phyloP scores from a whole-genome alignment of 768 basidiomycete genomes.

The Melanogaster broomeanus region DNA sequence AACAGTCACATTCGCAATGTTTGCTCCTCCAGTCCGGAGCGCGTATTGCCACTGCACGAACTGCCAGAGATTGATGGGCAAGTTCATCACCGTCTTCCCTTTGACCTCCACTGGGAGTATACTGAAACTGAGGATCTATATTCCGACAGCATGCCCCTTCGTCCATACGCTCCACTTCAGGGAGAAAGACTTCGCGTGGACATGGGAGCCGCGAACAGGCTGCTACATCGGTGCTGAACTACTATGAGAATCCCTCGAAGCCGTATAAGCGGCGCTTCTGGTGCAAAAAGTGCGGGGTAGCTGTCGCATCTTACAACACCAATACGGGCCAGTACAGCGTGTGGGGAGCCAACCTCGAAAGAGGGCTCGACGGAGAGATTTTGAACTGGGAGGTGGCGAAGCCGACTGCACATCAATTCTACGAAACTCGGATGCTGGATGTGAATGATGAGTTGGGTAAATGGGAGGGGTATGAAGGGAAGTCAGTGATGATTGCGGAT shows the following conservation, averaged over 20 bases:
- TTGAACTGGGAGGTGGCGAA: conserved; percentile 54
- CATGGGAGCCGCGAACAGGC: conserved; percentile 25
- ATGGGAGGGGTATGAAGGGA: conserved; percentile 64
- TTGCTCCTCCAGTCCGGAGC: conserved; percentile 50
- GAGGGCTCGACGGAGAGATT: conserved; percentile 52
- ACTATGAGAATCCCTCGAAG: conserved; percentile 49
- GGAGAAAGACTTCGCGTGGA: conserved; percentile 55
- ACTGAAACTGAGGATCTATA: neutral
- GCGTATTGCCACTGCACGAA: conserved; percentile 72
- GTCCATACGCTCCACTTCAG: conserved; percentile 63
- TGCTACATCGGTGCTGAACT: conserved; percentile 39
- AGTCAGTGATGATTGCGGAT: conserved; percentile 39
- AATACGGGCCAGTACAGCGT: conserved; percentile 52
- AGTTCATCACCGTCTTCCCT: conserved; percentile 14
- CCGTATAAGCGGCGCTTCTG: conserved; percentile 63
- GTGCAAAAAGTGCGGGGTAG: conserved; percentile 61
- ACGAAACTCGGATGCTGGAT: conserved; percentile 60
- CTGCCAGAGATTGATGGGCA: conserved; percentile 65
- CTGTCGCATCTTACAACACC: conserved; percentile 54
- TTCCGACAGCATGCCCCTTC: conserved; percentile 45
- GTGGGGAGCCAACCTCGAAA: conserved; percentile 57
- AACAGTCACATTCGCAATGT: conserved; percentile 47
- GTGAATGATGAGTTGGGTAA: conserved; percentile 58
- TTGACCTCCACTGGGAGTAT: neutral
- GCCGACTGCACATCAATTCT: conserved; percentile 66